Evolutionary conservation across 1,284 basidiomycete species (phyloP), one percentile per base, ranked within the genome.

Genomic region (Malassezia japonica): DNA sequence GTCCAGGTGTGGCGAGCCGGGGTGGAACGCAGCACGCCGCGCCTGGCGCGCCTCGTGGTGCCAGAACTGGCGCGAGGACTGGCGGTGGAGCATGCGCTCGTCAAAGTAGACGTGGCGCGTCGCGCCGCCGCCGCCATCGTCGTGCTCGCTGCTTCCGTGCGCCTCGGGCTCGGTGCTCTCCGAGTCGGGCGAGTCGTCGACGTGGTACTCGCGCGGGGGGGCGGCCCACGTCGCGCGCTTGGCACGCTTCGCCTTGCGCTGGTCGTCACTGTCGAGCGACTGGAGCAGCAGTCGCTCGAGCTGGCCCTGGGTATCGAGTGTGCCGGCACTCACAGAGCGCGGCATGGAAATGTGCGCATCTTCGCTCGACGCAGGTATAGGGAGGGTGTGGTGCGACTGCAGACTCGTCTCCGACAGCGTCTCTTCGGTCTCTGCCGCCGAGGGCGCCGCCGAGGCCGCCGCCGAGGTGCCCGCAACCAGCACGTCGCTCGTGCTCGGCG

Each of bases 41-140:
- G 34, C 41, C 4, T 16, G 33, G 8, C 50, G 50, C n/a, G 38
- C 25, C 40, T 48, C 50, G 21, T 53, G 46, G 24, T 36, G 45
- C 25, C 25, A 43, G 10, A 38, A 13, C 6, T 27, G 45, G 4
- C 31, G 36, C 15, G 32, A 16, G 20, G 31, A 28, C 29, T 35
- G 36, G 2, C 32, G 21, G 5, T 13, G n/a, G 1, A 33, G n/a
- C n/a, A 15, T 12, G 2, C 28, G 27, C 33, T 53, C 45, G 31
- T 41, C 50, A 53, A 53, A 53, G 25, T 40, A 53, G 9, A 53
- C 50, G 20, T 43, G 50, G 16, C 40, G 40, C 16, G 20, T 23
- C n/a, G n/a, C n/a, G n/a, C n/a, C n/a, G n/a, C n/a, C n/a, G n/a
- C n/a, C n/a, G n/a, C n/a, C n/a, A n/a, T n/a, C n/a, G n/a, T n/a